phyloP scores from a whole-genome alignment of 768 basidiomycete species.

The Solioccasus polychromus region DNA sequence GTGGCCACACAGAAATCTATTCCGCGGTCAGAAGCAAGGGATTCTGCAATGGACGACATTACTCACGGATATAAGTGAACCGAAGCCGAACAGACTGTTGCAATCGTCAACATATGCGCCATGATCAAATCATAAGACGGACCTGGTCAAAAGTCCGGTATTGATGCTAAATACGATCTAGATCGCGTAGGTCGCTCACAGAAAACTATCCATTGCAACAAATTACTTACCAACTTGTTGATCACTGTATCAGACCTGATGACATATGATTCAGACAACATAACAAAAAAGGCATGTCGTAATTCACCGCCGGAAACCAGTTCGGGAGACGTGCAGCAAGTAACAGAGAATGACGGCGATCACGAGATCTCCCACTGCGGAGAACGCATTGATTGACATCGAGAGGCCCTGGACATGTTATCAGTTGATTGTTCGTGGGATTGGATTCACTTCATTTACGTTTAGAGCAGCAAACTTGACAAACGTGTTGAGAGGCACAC shows the following conservation, averaged over 20 bases:
- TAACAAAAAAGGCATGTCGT: neutral
- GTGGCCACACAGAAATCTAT: constrained; percentile 49
- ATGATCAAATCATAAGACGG: neutral
- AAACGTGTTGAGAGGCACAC: constrained; percentile 41
- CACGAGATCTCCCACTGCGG: constrained; percentile 45
- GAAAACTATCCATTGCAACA: neutral
- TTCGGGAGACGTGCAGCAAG: constrained; percentile 46
- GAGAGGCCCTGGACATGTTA: constrained; percentile 33
- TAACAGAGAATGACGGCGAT: constrained; percentile 48
- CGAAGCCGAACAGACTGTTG: constrained; percentile 50
- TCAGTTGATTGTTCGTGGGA: neutral
- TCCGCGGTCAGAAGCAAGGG: neutral
- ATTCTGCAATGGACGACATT: neutral
- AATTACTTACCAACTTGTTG: constrained; percentile 38
- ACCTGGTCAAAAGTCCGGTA: constrained; percentile 31
- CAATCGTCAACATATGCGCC: neutral
- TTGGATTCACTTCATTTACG: constrained; percentile 19
- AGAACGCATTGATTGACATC: constrained; percentile 49
- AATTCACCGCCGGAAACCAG: constrained; percentile 45
- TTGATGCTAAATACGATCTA: constrained; percentile 56
- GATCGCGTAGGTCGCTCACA: neutral
- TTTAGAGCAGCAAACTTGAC: constrained; percentile 42
- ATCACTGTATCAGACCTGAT: constrained; percentile 51
- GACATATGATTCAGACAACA: neutral
- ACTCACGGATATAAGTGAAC: constrained; percentile 53